Base-by-base conservation (phyloP, 305 asterid species). In the Rubia peregrina region DNA sequence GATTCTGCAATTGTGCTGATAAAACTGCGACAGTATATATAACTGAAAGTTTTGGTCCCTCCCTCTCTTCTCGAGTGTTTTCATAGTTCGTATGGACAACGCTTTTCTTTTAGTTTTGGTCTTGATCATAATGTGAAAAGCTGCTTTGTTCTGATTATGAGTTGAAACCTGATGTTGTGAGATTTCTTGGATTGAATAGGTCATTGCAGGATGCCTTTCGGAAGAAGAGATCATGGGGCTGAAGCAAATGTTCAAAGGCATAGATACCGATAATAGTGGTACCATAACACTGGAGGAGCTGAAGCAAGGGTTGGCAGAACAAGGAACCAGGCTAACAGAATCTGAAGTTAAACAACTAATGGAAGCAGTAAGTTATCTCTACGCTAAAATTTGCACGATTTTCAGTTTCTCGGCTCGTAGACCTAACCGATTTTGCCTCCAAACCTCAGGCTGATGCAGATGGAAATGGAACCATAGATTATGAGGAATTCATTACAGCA, bases 401-500 rank as follows among this genome's bases (percentile, higher is more conserved):
- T 24, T 65, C 56, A 49, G 19, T 7, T 19, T 1, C 56, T 49
- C 11, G 7, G 49, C 7, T 4, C 16, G 12, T 46, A 1, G 10
- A 13, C 24, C 42, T 7, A 36, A 62, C 67, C 13, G 24, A 13
- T 11, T 0, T 74, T 42, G 61, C 6, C 19, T 19, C 14, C 22
- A 65, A n/a, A 73, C 22, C 43, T 46, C 75, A 92, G 98, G 98
- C 98, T 46, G 99, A 94, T 76, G 98, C 97, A 42, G 99, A 94
- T 85, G 99, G 99, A 24, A 91, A 94, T 61, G 99, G 99, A 46
- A 91, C 93, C 71, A 94, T 91, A 72, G 97, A 91, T 79, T 94
- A 94, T 6, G 99, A 94, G 74, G 99, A 94, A 74, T 94, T 94
- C 90, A 94, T 94, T 13, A 91, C 99, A 68, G 99, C 99, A 72